phyloP scores from a whole-genome alignment of 495 filamentous ascomycete genomes.

The Cryomyces antarcticus region DNA sequence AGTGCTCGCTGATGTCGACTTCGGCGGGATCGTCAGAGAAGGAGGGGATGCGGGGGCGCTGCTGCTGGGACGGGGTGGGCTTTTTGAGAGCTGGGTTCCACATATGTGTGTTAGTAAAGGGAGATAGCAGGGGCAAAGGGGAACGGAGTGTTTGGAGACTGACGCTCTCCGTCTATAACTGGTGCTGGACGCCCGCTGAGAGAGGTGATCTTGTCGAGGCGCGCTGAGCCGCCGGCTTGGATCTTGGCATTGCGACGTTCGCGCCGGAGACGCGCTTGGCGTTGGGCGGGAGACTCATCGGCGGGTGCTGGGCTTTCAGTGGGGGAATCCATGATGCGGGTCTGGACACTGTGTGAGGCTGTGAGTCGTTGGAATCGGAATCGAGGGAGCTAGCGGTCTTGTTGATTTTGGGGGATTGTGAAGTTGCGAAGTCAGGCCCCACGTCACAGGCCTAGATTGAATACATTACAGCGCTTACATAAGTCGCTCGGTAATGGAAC shows the following conservation, averaged over 20 bases:
- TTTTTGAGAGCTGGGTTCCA: background rate
- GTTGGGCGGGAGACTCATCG: slow-evolving; percentile 35
- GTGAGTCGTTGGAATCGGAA: no score
- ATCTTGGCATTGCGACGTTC: slow-evolving; percentile 84
- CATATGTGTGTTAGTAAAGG: background rate
- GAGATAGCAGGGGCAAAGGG: slow-evolving; percentile 5
- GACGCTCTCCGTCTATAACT: no score
- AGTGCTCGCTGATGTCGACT: slow-evolving; percentile 48
- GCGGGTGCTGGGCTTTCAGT: slow-evolving; percentile 8
- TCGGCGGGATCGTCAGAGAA: slow-evolving; percentile 42
- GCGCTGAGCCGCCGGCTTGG: slow-evolving; percentile 52
- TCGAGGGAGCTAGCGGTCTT: no score
- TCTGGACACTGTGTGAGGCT: background rate
- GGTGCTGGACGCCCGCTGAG: slow-evolving; percentile 35
- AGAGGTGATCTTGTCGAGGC: slow-evolving; percentile 72
- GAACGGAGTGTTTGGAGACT: background rate
- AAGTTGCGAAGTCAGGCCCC: no score
- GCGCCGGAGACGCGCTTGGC: slow-evolving; percentile 67
- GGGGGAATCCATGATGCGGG: background rate
- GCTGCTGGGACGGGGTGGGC: slow-evolving; percentile 1
- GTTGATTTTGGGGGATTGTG: no score
- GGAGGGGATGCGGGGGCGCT: slow-evolving; percentile 11
- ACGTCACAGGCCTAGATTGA: no score
- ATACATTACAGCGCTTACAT: no score
- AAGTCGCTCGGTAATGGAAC: no score